A percentile compares a stretch with the other conserved stretches of the same genome.
Conservation (phyloP, 257 asterid genomes). For the Jacaranda copaia region DNA sequence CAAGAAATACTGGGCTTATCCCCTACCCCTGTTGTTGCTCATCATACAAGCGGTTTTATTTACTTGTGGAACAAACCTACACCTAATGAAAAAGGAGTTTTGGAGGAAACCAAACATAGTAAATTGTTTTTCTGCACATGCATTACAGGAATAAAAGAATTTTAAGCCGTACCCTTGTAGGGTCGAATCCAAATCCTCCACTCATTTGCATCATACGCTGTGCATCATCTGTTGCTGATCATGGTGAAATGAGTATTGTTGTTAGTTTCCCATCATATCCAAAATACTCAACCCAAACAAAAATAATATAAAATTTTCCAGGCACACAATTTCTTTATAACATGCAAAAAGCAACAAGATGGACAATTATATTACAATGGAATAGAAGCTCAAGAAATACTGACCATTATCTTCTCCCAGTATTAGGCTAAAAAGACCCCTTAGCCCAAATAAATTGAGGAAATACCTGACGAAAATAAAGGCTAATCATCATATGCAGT, state of each 20-base stretch:
- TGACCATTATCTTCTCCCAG: conserved; percentile 85
- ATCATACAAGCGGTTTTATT: neutral
- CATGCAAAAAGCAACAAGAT: neutral
- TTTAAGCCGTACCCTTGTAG: conserved; percentile 57
- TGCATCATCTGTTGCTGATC: conserved; percentile 73
- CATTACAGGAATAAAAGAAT: neutral
- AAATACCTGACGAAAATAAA: conserved; percentile 60
- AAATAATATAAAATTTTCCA: neutral
- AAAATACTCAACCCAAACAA: neutral
- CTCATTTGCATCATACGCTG: conserved; percentile 91
- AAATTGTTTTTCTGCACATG: neutral
- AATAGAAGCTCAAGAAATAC: conserved; percentile 25
- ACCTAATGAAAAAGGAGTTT: neutral
- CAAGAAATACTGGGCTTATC: no score
- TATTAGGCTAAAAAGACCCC: conserved; percentile 83
- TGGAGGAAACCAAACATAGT: neutral
- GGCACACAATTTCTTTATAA: neutral
- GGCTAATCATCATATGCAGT: conserved; percentile 1
- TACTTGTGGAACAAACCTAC: neutral
- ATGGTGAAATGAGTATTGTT: conserved; percentile 4
- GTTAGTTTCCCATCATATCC: conserved; percentile 25
- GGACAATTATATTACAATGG: neutral
- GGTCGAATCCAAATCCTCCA: conserved; percentile 80
- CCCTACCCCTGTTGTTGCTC: neutral
- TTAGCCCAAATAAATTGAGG: conserved; percentile 78